Evolutionary conservation across 257 asterid genomes (phyloP).

Genomic region (Parsonsia alboflavescens): DNA sequence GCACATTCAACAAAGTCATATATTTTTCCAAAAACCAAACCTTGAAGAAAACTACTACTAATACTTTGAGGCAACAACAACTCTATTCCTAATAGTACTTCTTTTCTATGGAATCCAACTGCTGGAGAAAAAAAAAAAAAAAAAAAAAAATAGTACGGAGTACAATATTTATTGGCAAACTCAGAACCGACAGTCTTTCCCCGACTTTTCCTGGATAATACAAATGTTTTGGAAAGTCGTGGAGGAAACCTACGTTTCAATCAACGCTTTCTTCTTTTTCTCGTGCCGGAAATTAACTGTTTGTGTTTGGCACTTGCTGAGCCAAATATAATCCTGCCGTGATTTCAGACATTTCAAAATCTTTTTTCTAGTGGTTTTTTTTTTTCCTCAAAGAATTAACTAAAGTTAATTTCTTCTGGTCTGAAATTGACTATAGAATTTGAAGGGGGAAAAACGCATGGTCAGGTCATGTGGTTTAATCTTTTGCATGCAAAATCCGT

Average conservation of each 20-base stretch:
- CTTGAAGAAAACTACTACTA: neutral
- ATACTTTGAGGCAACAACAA: neutral
- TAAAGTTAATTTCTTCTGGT: neutral
- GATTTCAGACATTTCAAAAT: slow-evolving; percentile 10
- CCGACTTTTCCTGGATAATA: neutral
- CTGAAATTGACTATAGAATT: neutral
- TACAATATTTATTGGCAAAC: neutral
- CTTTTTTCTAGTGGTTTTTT: neutral
- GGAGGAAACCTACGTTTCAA: neutral
- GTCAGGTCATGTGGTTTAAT: neutral
- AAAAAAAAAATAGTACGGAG: no score
- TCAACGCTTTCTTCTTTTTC: neutral
- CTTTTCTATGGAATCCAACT: slow-evolving; percentile 13
- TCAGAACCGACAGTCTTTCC: neutral
- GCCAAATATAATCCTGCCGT: slow-evolving; percentile 6
- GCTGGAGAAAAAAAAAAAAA: neutral
- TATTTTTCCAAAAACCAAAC: slow-evolving; percentile 7
- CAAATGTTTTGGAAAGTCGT: neutral
- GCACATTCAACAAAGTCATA: slow-evolving; percentile 16
- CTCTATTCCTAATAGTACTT: no score
- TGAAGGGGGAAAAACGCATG: neutral
- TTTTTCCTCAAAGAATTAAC: no score
- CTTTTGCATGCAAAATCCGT: neutral
- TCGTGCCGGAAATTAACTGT: neutral
- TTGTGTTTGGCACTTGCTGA: neutral